A percentile compares a stretch with the other conserved stretches of the same genome.
Evolutionary conservation across 345 rosid genomes (phyloP).

Genomic region (Eucalyptus erythrocorys): DNA sequence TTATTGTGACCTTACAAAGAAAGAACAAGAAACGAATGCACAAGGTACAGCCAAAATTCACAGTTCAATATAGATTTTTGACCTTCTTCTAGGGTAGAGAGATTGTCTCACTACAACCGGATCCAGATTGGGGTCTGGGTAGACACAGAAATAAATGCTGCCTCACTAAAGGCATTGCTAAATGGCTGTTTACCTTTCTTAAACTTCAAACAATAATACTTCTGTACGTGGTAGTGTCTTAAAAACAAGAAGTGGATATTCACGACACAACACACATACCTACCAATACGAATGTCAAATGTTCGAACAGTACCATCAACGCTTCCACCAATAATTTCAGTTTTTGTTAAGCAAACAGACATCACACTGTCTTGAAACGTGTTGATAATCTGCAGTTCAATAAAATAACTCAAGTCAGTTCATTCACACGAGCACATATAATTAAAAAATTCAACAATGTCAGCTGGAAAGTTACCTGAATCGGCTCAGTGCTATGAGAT

Average conservation of each 20-base stretch:
- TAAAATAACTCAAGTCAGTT: neutral
- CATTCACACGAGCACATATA: neutral
- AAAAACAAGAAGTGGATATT: neutral
- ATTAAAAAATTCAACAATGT: neutral
- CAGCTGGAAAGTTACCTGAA: constrained; percentile 45
- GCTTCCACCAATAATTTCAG: constrained; percentile 91
- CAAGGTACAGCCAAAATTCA: neutral
- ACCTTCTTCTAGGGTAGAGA: neutral
- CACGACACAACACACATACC: constrained; percentile 26
- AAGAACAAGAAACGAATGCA: neutral
- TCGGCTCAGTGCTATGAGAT: constrained; percentile 89
- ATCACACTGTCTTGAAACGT: constrained; percentile 81
- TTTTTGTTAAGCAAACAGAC: constrained; percentile 90
- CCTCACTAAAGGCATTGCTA: neutral
- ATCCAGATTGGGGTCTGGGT: neutral
- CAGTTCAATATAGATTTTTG: neutral
- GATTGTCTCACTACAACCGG: neutral
- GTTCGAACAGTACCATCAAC: constrained; percentile 98
- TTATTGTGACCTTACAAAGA: neutral
- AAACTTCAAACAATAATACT: neutral
- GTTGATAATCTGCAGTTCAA: constrained; percentile 51
- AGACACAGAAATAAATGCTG: neutral
- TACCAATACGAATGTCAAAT: constrained; percentile 90
- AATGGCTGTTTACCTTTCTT: neutral
- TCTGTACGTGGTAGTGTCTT: neutral